Conservation (phyloP, 148 eudicot genomes). For the Rhododendron molle region DNA sequence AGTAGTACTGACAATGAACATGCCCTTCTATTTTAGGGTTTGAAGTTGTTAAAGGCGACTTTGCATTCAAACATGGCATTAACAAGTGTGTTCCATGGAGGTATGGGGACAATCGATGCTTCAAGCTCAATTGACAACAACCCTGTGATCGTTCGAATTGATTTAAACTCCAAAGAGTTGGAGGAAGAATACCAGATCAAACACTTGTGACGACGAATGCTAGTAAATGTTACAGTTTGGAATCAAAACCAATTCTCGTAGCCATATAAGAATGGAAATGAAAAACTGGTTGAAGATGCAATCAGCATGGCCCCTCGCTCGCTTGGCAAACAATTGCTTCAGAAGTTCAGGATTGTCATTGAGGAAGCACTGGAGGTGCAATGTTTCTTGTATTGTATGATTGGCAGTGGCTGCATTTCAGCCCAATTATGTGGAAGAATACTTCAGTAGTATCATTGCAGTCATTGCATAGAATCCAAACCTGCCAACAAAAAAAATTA, state of each 20-base stretch:
- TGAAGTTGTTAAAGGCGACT: no score
- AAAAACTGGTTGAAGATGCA: not conserved
- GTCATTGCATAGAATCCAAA: conserved; percentile 90
- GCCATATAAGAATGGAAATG: not conserved
- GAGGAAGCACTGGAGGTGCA: conserved; percentile 81
- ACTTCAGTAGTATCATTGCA: conserved; percentile 91
- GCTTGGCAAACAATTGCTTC: not conserved
- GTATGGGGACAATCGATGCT: no score
- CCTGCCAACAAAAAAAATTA: conserved; percentile 43
- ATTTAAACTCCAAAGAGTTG: not conserved
- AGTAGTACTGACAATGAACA: no score
- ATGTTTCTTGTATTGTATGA: conserved; percentile 84
- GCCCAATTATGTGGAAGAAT: conserved; percentile 82
- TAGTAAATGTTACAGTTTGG: not conserved
- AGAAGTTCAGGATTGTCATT: conserved; percentile 15
- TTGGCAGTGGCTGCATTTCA: conserved; percentile 82
- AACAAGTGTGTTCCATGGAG: no score
- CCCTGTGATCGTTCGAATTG: no score
- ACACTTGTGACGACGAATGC: not conserved
- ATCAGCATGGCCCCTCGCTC: not conserved
- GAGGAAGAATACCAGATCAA: conserved; percentile 4
- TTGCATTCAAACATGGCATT: no score
- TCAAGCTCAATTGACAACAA: no score
- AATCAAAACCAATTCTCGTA: not conserved
- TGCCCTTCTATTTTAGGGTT: no score